These are phyloP conservation scores for Tricladium varicosporioides DNA, from an alignment of 2,329 filamentous ascomycete species.

Conservation along the genomic window DNA sequence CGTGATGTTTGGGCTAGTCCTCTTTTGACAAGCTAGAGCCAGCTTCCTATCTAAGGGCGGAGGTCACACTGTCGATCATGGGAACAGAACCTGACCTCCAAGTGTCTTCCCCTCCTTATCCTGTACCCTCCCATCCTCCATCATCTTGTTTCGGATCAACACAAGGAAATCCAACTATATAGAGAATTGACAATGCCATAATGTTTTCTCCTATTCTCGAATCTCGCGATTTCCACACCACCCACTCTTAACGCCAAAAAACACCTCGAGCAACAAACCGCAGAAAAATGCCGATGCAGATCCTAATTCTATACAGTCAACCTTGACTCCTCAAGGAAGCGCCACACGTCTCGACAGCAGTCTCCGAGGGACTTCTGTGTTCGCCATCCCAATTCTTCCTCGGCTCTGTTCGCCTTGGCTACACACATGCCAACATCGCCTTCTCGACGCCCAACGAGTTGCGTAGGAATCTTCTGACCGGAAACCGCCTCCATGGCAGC, in stretches of 20 bases:
- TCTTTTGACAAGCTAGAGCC: not conserved
- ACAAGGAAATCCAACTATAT: not conserved
- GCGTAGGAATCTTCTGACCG: conserved; percentile 37
- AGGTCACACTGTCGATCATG: too few relatives aligned
- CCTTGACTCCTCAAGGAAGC: conserved; percentile 19
- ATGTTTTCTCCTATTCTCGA: not conserved
- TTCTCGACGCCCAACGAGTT: conserved; percentile 37
- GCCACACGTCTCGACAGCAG: conserved; percentile 26
- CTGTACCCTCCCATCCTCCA: not conserved
- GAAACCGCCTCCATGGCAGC: conserved; percentile 39
- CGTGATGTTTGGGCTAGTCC: too few relatives aligned
- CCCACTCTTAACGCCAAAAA: not conserved
- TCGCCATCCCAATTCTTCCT: conserved; percentile 43
- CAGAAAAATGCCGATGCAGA: not conserved
- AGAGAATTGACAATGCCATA: too few relatives aligned
- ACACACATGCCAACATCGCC: conserved; percentile 46
- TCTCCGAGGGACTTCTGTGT: conserved; percentile 28
- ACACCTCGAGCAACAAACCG: not conserved
- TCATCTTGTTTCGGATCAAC: not conserved
- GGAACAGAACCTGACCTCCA: not conserved
- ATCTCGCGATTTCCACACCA: not conserved
- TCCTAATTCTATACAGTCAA: not conserved
- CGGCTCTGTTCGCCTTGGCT: conserved; percentile 40
- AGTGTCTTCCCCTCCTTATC: not conserved
- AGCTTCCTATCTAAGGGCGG: not conserved